Percentiles rank a stretch among this genome's conserved stretches.
These are phyloP conservation scores for Wickerhamomyces bisporus DNA, from an alignment of 805 yeast species.

Conservation along the genomic window DNA sequence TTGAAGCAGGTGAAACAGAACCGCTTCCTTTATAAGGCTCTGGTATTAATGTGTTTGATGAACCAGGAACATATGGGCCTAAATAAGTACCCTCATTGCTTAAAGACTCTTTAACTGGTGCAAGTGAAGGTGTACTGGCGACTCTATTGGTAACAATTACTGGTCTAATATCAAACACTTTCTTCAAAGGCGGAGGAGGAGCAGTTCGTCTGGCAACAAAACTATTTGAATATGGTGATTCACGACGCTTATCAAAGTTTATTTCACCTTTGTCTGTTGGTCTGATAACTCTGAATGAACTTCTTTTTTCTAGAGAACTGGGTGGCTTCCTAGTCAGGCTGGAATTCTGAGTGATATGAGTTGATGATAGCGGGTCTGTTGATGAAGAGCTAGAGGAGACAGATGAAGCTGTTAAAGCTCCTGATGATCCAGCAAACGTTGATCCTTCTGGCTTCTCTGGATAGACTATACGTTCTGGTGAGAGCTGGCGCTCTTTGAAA, in stretches of 20 bases:
- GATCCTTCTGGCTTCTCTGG: neutral
- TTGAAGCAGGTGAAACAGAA: constrained; percentile 18
- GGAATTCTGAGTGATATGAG: neutral
- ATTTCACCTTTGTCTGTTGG: constrained; percentile 63
- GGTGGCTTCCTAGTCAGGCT: constrained; percentile 11
- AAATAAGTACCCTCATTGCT: constrained; percentile 24
- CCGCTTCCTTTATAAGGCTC: constrained; percentile 31
- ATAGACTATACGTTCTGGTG: neutral
- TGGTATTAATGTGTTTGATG: constrained; percentile 37
- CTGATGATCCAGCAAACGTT: neutral
- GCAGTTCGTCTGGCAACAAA: constrained; percentile 68
- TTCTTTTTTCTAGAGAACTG: constrained; percentile 16
- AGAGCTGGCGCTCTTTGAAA: constrained; percentile 33
- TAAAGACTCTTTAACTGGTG: constrained; percentile 20
- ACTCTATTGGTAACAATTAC: constrained; percentile 2
- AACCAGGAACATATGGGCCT: constrained; percentile 37
- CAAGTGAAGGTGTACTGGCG: constrained; percentile 8
- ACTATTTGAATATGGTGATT: constrained; percentile 59
- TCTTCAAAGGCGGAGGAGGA: constrained; percentile 55
- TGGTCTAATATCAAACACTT: constrained; percentile 6
- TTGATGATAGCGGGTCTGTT: neutral
- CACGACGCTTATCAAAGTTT: constrained; percentile 74
- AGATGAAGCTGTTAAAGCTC: neutral
- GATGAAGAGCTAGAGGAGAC: neutral
- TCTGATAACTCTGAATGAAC: constrained; percentile 63